Evolutionary conservation across 495 filamentous ascomycete species (phyloP), one percentile per base, ranked within the genome.

Genomic region (Letharia lupina): DNA sequence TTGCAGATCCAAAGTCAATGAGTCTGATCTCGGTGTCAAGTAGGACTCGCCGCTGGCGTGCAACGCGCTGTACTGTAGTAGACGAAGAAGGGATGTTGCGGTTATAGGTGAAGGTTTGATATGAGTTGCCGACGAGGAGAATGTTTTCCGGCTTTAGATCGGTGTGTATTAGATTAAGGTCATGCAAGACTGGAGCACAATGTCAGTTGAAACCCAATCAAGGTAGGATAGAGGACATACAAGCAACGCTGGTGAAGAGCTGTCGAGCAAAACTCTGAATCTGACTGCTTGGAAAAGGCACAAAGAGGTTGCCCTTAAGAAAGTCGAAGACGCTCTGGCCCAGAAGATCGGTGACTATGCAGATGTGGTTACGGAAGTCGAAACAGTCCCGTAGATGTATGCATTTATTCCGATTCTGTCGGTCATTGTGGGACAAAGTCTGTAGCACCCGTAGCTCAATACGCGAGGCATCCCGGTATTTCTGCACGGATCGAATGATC

Each of bases 81-180:
- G 92, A 94, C 16, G 93, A 96, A 2, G 93, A 96, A 4, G 94
- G 94, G 61, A 98, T 96, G 62, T 88, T 87, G 60, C 93, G 88
- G 73, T 94, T 96, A 75, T 98, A 98, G 13, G 91, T 96, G 71
- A 98, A 98, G 4, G 91, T 96, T 75, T 98, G 94, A 70, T 96
- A 97, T 18, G 81, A 79, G 73, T 87, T 93, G 74, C 89, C 88
- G 70, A 96, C 93, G 12, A 98, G 85, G 31, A 98, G 86, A 66
- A 98, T 98, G 74, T 98, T 98, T 77, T 98, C 94, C 12, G 94
- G 94, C 77, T 98, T 98, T 54, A 98, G 80, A 78, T 98, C 94
- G 48, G 94, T 98, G 71, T 98, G 94, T 65, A 98, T 97, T 67
- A 98, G 86, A 77, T 98, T 96, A 12, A 98, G 84, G 77, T 98